Evolutionary conservation across 2,329 filamentous ascomycete species (phyloP), one percentile per base, ranked within the genome.

Genomic region (Calonectria pseudoturangicola): DNA sequence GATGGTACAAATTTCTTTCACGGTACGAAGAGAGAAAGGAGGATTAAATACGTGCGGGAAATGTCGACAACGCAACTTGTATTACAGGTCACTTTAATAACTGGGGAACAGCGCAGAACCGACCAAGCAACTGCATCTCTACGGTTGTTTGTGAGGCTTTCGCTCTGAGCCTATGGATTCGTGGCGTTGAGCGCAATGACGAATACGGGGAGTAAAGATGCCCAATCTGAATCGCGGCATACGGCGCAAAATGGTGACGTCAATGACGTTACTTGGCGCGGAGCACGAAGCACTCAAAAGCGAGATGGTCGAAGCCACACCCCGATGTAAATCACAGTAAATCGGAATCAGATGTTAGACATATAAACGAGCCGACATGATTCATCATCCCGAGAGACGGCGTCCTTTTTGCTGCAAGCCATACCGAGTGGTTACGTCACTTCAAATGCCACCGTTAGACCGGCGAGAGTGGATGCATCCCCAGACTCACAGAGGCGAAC

Each of bases 171-270:
- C 39, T 4, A 41, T 12, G 27, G 16, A 60, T 25, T n/a, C n/a
- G 36, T 60, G 54, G 76, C 77, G 76, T 72, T 71, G n/a, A 25
- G 43, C 39, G 54, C 33, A 51, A 77, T 80, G 77, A 79, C 71
- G 77, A 78, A 74, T 71, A 36, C 33, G 10, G 33, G 10, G 33
- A 36, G 33, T 36, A 39, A 69, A 66, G 43, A 58, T 28, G 43
- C 50, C 36, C 45, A 69, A 67, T 71, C 51, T 63, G 25, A 33
- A 70, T 72, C 64, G 67, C 56, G 73, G 74, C 66, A 68, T 68
- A 73, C 64, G 73, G 75, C 74, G 76, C 72, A 75, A 64, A 72
- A 62, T 58, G 64, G 62, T 80, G 78, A 80, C 78, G 78, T 80
- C 78, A 77, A 77, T 75, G 77, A 77, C 71, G 75, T 75, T 47